These are phyloP conservation scores for Tolypocladium guangdongense DNA, from an alignment of 2,329 filamentous ascomycete genomes.

Conservation along the genomic window DNA sequence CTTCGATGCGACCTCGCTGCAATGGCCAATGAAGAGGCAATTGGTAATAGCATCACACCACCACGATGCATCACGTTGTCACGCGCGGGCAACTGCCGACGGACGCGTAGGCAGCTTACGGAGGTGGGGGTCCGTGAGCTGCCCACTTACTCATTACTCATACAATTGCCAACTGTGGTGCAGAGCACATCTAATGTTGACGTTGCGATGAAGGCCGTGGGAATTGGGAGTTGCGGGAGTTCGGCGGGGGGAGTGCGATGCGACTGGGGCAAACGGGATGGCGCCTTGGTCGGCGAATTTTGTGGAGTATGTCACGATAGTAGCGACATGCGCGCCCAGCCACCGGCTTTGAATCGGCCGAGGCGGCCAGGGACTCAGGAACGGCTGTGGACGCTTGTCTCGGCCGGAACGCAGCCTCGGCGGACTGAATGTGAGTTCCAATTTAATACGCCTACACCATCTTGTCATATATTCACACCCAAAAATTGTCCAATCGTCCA, in stretches of 20 bases:
- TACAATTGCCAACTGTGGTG: not conserved
- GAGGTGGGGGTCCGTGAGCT: not conserved
- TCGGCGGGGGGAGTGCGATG: no score
- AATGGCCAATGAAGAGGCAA: not conserved
- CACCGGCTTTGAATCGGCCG: not conserved
- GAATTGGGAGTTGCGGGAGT: no score
- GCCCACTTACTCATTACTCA: not conserved
- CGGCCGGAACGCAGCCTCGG: no score
- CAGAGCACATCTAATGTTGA: not conserved
- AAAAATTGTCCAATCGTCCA: no score
- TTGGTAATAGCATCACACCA: not conserved
- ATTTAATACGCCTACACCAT: no score
- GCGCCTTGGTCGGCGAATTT: no score
- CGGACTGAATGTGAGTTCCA: no score
- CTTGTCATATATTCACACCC: no score
- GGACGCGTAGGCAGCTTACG: not conserved
- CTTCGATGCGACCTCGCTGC: not conserved
- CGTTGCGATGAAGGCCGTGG: no score
- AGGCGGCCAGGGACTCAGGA: not conserved
- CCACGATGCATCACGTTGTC: not conserved
- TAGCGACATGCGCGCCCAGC: not conserved
- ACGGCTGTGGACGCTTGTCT: not conserved
- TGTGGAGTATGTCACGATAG: no score
- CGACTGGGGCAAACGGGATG: not conserved
- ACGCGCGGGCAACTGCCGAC: not conserved